Evolutionary conservation across 371 early-diverging fungal species (phyloP).

Genomic region (Pancytospora epiphaga): DNA sequence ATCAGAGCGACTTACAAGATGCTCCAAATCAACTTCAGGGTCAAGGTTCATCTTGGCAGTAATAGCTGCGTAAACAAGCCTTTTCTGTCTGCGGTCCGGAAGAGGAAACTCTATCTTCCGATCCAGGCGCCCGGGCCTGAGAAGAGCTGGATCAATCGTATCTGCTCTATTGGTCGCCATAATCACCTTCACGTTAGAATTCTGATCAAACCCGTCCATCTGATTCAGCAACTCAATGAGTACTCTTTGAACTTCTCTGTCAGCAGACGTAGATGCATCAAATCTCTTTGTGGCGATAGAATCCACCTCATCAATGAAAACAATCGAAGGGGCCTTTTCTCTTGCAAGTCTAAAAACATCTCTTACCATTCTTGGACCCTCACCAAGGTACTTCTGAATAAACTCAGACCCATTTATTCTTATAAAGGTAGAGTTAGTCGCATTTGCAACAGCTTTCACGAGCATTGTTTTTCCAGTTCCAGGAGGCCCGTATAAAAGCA

Average conservation of each 20-base stretch:
- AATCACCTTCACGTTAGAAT: slow-evolving; percentile 94
- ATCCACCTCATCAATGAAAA: slow-evolving; percentile 99
- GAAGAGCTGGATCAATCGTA: slow-evolving; percentile 85
- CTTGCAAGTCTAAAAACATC: slow-evolving; percentile 98
- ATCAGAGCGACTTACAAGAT: slow-evolving; percentile 82
- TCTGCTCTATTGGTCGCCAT: slow-evolving; percentile 99
- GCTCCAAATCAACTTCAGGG: slow-evolving; percentile 83
- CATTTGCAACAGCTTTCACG: slow-evolving; percentile 96
- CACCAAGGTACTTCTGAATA: slow-evolving; percentile 99
- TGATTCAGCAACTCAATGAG: slow-evolving; percentile 80
- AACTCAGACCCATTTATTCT: slow-evolving; percentile 94
- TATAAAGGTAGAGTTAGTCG: slow-evolving; percentile 97
- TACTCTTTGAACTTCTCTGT: slow-evolving; percentile 86
- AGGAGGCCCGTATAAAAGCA: slow-evolving; percentile 92
- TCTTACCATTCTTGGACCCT: slow-evolving; percentile 94
- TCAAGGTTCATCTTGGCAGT: slow-evolving; percentile 96
- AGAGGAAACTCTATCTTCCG: slow-evolving; percentile 98
- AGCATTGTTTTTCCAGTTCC: slow-evolving; percentile 65
- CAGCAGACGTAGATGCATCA: slow-evolving; percentile 67
- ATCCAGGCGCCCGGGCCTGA: slow-evolving; percentile 95
- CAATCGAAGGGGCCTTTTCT: slow-evolving; percentile 90
- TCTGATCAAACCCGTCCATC: slow-evolving; percentile 95
- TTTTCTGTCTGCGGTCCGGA: slow-evolving; percentile 86
- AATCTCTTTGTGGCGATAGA: slow-evolving; percentile 71
- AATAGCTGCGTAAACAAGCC: slow-evolving; percentile 96